These are phyloP conservation scores for Trametes elegans DNA, from an alignment of 768 basidiomycete species.

Conservation along the genomic window DNA sequence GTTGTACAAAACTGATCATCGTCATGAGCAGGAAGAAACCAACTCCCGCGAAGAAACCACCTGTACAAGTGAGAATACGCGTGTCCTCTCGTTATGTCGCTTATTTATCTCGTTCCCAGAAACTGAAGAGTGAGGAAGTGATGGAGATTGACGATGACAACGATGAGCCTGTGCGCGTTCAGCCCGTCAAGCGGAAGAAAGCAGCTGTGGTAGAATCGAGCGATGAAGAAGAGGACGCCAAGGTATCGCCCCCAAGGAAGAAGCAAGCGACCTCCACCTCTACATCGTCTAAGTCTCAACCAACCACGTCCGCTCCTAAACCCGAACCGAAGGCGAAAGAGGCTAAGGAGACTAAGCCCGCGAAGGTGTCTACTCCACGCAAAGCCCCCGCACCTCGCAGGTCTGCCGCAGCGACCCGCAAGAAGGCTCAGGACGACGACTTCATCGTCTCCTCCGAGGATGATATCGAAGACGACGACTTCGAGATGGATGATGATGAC, in stretches of 20 bases:
- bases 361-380: conserved; percentile 5
- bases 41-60: not conserved
- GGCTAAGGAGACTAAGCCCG: conserved; percentile 8
- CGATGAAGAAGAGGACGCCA: conserved; percentile 27
- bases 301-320: conserved; percentile 17
- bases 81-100: not conserved
- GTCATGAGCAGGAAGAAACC: not conserved
- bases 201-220: conserved; percentile 24
- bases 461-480: conserved; percentile 23
- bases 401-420: conserved; percentile 26
- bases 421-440: conserved; percentile 35
- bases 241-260: conserved; percentile 39
- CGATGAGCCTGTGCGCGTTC: not conserved
- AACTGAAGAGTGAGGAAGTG: conserved; percentile 23
- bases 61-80: not conserved
- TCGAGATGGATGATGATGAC: conserved; percentile 22
- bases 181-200: conserved; percentile 28
- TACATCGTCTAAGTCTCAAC: conserved; percentile 11
- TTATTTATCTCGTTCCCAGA: not conserved
- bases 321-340: conserved; percentile 25
- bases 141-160: conserved; percentile 26
- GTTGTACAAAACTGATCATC: not conserved
- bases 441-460: conserved; percentile 32
- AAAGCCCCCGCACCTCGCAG: conserved; percentile 1
- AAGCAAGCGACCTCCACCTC: conserved; percentile 31